Evolutionary conservation across 805 yeast species (phyloP).

Genomic region (Yarrowia yakushimensis): DNA sequence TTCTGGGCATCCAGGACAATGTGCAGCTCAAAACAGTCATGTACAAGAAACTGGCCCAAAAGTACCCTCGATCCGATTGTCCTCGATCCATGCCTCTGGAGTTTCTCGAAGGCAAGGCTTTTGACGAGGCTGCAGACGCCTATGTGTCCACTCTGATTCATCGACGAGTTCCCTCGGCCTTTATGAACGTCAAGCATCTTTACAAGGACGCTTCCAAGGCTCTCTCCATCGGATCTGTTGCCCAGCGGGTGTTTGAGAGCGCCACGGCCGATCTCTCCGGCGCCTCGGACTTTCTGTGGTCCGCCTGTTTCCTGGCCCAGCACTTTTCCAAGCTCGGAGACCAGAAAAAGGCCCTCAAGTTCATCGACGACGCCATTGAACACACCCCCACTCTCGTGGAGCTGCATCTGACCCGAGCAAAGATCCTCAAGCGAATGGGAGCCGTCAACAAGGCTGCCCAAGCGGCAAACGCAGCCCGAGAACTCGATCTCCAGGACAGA

Average conservation of each 20-base stretch:
- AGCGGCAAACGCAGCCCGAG: slow-evolving; percentile 65
- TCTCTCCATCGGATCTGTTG: slow-evolving; percentile 50
- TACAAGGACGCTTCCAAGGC: slow-evolving; percentile 49
- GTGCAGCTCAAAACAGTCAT: slow-evolving; percentile 47
- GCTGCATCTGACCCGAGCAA: slow-evolving; percentile 71
- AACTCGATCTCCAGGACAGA: slow-evolving; percentile 81
- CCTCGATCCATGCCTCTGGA: slow-evolving; percentile 73
- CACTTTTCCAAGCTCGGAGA: slow-evolving; percentile 61
- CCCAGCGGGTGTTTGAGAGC: slow-evolving; percentile 45
- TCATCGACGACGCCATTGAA: slow-evolving; percentile 58
- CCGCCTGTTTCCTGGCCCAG: slow-evolving; percentile 71
- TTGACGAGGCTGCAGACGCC: slow-evolving; percentile 45
- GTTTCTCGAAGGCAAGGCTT: slow-evolving; percentile 44
- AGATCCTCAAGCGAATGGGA: slow-evolving; percentile 72
- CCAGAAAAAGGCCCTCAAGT: slow-evolving; percentile 51
- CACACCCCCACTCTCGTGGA: slow-evolving; percentile 87
- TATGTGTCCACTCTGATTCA: slow-evolving; percentile 63
- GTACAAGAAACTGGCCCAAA: slow-evolving; percentile 59
- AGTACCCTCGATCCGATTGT: slow-evolving; percentile 82
- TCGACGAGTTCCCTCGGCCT: slow-evolving; percentile 87
- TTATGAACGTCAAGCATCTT: slow-evolving; percentile 78
- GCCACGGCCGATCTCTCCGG: slow-evolving; percentile 9
- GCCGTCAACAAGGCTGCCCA: slow-evolving; percentile 58
- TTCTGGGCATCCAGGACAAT: slow-evolving; percentile 56
- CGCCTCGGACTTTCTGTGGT: slow-evolving; percentile 50